phyloP scores from a whole-genome alignment of 2,329 filamentous ascomycete species.

The Ophiocordyceps polyrhachis-furcata region DNA sequence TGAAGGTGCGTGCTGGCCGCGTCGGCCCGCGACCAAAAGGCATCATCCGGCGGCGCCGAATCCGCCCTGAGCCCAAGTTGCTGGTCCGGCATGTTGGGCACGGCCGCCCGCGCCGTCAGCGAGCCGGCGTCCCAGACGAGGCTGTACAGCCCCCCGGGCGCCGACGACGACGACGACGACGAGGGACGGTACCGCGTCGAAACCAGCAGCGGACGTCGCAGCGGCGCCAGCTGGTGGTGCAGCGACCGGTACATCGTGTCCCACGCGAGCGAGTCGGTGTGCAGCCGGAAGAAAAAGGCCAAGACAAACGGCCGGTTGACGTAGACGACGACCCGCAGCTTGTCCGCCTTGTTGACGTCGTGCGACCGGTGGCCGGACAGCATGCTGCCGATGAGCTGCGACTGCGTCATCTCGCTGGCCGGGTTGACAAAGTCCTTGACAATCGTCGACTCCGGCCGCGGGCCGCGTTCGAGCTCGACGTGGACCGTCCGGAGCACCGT shows the following conservation, averaged over 20 bases:
- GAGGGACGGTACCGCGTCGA: slow-evolving; percentile 34
- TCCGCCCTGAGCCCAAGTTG: slow-evolving; percentile 6
- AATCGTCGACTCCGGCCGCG: slow-evolving; percentile 24
- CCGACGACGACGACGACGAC: slow-evolving; percentile 1
- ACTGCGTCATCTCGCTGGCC: slow-evolving; percentile 12
- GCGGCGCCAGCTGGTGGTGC: slow-evolving; percentile 39
- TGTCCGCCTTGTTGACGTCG: slow-evolving; percentile 33
- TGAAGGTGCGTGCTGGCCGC: slow-evolving; percentile 47
- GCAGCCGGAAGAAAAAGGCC: slow-evolving; percentile 46
- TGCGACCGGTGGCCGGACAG: slow-evolving; percentile 18
- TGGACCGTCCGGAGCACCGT: slow-evolving; percentile 47
- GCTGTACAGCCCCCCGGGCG: slow-evolving; percentile 29
- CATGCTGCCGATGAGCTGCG: slow-evolving; percentile 16
- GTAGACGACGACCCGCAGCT: slow-evolving; percentile 53
- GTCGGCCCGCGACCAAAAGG: slow-evolving; percentile 38
- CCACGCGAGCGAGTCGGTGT: slow-evolving; percentile 38
- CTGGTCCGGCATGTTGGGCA: slow-evolving; percentile 44
- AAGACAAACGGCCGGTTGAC: slow-evolving; percentile 60
- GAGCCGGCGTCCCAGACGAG: slow-evolving; percentile 41
- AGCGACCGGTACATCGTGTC: slow-evolving; percentile 38
- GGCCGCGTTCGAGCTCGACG: slow-evolving; percentile 36
- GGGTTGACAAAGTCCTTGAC: slow-evolving; percentile 25
- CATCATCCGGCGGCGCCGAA: slow-evolving; percentile 1
- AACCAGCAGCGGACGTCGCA: slow-evolving; percentile 34
- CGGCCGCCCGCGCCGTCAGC: slow-evolving; percentile 40